Percentiles rank a stretch among this genome's conserved stretches.
phyloP scores from a whole-genome alignment of 768 basidiomycete species.

The Amanita phalloides region DNA sequence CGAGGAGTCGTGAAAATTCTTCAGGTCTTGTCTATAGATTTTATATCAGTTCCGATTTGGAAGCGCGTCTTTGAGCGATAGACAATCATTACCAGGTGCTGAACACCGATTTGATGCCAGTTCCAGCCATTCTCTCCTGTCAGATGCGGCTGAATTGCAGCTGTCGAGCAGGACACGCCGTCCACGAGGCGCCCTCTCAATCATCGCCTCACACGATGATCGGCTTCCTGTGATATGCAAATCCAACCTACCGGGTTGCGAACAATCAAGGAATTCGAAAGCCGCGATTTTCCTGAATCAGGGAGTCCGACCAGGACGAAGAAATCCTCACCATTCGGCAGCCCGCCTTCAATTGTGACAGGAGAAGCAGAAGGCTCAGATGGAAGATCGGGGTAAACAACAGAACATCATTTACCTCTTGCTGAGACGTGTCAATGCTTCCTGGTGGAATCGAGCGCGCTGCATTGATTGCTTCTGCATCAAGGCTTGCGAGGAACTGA shows the following conservation, averaged over 20 bases:
- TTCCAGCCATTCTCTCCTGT: constrained; percentile 38
- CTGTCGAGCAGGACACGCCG: constrained; percentile 39
- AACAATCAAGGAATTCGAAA: constrained; percentile 34
- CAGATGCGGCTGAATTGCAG: constrained; percentile 38
- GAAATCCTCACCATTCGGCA: constrained; percentile 21
- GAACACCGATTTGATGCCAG: constrained; percentile 37
- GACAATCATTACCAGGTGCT: constrained; percentile 15
- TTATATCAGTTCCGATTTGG: too few relatives aligned
- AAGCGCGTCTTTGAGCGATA: too few relatives aligned
- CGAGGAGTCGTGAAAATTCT: too few relatives aligned
- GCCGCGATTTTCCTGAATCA: constrained; percentile 51
- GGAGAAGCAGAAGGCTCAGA: constrained; percentile 40
- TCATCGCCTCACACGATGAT: constrained; percentile 35
- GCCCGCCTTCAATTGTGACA: constrained; percentile 22
- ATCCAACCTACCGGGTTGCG: constrained; percentile 33
- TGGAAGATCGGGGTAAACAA: constrained; percentile 35
- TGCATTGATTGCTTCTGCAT: constrained; percentile 30
- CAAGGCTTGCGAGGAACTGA: constrained; percentile 29
- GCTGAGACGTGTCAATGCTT: constrained; percentile 44
- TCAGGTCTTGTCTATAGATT: too few relatives aligned
- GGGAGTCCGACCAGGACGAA: constrained; percentile 51
- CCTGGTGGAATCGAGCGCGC: constrained; percentile 43
- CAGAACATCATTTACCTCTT: constrained; percentile 49
- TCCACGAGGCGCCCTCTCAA: constrained; percentile 28
- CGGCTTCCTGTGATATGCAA: constrained; percentile 40